Evolutionary conservation across 768 basidiomycete genomes (phyloP), one percentile per base, ranked within the genome.

Genomic region (Rickenella mellea): DNA sequence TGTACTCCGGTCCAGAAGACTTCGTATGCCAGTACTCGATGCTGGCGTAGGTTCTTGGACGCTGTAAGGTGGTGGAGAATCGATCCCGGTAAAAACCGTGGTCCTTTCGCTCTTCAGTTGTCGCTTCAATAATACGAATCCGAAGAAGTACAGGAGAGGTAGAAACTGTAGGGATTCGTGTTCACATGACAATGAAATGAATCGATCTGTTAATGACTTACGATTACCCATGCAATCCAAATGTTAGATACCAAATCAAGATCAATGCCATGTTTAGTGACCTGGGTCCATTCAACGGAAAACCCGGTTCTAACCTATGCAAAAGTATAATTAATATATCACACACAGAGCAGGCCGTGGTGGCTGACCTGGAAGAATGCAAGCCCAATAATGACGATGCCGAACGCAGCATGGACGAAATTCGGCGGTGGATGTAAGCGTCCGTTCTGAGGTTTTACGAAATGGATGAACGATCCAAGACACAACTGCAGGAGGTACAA

Each of bases 401-500:
- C 82, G 0, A 78, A 50, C 7, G 60, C 49, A 31, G 76, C 71
- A 48, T 84, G 82, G 6, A 73, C 33, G 47, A 78, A 65, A 52
- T 83, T 80, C 1, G 62, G 62, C 12, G 69, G 68, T 17, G 74
- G 78, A 40, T 74, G 77, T 21, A 15, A 55, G 53, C 36, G 56
- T 41, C 50, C 44, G 24, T 51, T 55, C 22, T 54, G 59, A 32
- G 58, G 50, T 45, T 61, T 62, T 38, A 63, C 59, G 27, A 57
- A 55, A 55, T 80, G 76, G 40, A 78, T 72, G 42, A 69, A 66
- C 5, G 66, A 60, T 6, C 80, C 80, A 5, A 81, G 63, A 21
- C 59, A 53, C 26, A 74, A 53, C 55, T 83, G 78, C 2, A 66
- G 45, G 44, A 73, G 59, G 51, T 76, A 76, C 2, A 79, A 47